These are phyloP conservation scores for Acacia crassicarpa DNA, from an alignment of 306 rosid species.

Conservation along the genomic window DNA sequence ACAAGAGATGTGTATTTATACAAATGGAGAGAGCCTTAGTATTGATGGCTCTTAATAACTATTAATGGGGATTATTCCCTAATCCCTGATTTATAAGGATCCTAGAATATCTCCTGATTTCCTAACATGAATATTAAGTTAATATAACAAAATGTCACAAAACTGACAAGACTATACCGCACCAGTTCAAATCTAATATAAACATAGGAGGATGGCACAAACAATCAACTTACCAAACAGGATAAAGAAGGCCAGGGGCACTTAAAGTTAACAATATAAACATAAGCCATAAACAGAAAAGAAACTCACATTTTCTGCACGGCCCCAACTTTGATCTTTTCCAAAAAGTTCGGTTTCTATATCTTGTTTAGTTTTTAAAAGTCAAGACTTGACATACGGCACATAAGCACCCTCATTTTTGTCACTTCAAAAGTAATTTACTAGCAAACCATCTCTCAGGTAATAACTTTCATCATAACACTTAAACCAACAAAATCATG, in stretches of 20 bases:
- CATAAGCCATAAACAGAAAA: neutral
- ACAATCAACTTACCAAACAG: constrained; percentile 9
- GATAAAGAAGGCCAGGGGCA: neutral
- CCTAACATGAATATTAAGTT: neutral
- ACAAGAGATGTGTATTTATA: too few species aligned
- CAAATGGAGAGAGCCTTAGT: too few species aligned
- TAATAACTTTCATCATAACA: neutral
- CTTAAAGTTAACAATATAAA: neutral
- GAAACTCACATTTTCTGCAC: constrained; percentile 65
- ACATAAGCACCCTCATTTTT: neutral
- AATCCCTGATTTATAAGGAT: too few species aligned
- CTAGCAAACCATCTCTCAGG: neutral
- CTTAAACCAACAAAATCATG: neutral
- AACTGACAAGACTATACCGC: neutral
- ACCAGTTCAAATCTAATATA: constrained; percentile 3
- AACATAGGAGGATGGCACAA: neutral
- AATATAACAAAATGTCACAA: constrained; percentile 2
- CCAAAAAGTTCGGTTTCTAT: constrained; percentile 78
- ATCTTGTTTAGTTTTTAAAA: constrained; percentile 70
- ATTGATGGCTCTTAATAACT: too few species aligned
- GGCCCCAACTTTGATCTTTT: constrained; percentile 87
- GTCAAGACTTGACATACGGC: neutral
- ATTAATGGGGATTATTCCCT: too few species aligned
- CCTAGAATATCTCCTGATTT: too few species aligned
- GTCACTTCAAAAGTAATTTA: neutral